Evolutionary conservation across 106 monocot genomes (phyloP).

Genomic region (Acanthochlamys bracteata): DNA sequence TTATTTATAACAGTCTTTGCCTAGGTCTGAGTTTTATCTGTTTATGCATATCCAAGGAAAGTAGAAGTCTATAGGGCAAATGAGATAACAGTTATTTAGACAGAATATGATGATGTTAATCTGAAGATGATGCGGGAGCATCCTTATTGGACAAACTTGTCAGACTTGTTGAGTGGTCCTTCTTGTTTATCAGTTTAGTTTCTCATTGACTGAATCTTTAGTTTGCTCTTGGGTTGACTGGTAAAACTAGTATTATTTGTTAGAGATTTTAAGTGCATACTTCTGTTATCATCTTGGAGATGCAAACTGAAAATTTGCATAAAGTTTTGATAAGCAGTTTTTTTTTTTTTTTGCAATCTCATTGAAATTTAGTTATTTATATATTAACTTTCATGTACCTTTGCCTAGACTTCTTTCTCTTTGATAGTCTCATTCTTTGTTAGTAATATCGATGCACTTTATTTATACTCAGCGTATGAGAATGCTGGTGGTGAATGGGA

Average conservation of each 20-base stretch:
- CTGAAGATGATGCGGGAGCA: no score
- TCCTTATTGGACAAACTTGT: no score
- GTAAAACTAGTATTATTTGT: background rate
- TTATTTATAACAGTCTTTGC: background rate
- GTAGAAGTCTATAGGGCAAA: background rate
- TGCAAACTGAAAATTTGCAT: no score
- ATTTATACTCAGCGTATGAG: slow-evolving; percentile 39
- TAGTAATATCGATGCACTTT: background rate
- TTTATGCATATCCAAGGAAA: background rate
- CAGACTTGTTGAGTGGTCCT: no score
- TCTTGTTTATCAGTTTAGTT: no score
- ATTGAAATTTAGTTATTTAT: background rate
- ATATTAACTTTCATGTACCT: background rate
- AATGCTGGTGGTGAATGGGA: slow-evolving; percentile 54
- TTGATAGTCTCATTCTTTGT: background rate
- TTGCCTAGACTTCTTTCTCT: background rate
- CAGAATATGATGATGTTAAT: no score
- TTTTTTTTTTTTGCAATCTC: background rate
- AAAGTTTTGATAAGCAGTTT: background rate
- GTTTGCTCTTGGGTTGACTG: no score
- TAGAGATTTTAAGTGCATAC: background rate
- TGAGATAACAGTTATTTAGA: no score
- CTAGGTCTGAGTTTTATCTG: background rate
- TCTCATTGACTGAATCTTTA: no score
- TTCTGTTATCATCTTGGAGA: no score